Evolutionary conservation across 2,329 filamentous ascomycete genomes (phyloP).

Genomic region (Colletotrichum euphorbiae): DNA sequence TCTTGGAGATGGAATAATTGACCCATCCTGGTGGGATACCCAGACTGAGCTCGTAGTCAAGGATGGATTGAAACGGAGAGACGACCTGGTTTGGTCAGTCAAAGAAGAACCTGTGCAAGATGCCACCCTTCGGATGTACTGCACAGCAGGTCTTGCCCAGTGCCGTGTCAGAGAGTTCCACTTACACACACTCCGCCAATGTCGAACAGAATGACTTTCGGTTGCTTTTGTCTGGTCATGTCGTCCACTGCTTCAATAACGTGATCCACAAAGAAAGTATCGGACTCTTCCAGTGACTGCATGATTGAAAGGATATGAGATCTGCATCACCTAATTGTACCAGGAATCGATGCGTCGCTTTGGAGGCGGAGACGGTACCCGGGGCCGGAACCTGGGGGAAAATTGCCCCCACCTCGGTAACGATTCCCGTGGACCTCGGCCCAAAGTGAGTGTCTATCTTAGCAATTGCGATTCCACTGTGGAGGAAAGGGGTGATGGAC

Average conservation of each 20-base stretch:
- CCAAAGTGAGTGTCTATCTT: slow-evolving; percentile 9
- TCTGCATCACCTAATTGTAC: slow-evolving; percentile 23
- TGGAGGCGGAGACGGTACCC: slow-evolving; percentile 21
- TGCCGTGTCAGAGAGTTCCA: slow-evolving; percentile 43
- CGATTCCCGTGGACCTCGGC: slow-evolving; percentile 34
- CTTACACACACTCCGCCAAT: slow-evolving; percentile 97
- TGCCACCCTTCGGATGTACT: background rate
- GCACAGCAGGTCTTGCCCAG: background rate
- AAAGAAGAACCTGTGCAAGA: slow-evolving; percentile 3
- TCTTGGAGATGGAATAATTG: slow-evolving; percentile 87
- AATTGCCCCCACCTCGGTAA: slow-evolving; percentile 19
- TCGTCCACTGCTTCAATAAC: slow-evolving; percentile 47
- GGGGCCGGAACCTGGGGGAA: slow-evolving; percentile 35
- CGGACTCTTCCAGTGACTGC: slow-evolving; percentile 33
- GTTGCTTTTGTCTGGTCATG: slow-evolving; percentile 61
- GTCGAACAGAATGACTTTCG: slow-evolving; percentile 88
- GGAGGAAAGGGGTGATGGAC: no score
- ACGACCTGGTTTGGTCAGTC: slow-evolving; percentile 70
- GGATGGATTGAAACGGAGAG: slow-evolving; percentile 92
- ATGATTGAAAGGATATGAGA: slow-evolving; percentile 11
- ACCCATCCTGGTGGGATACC: slow-evolving; percentile 89
- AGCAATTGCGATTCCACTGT: no score
- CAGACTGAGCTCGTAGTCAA: slow-evolving; percentile 85
- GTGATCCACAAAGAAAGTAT: slow-evolving; percentile 44
- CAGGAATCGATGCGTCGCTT: slow-evolving; percentile 17